A percentile compares a stretch with the other conserved stretches of the same genome.
Conservation (phyloP, 768 basidiomycete species). For the Boletus vermiculosoides region DNA sequence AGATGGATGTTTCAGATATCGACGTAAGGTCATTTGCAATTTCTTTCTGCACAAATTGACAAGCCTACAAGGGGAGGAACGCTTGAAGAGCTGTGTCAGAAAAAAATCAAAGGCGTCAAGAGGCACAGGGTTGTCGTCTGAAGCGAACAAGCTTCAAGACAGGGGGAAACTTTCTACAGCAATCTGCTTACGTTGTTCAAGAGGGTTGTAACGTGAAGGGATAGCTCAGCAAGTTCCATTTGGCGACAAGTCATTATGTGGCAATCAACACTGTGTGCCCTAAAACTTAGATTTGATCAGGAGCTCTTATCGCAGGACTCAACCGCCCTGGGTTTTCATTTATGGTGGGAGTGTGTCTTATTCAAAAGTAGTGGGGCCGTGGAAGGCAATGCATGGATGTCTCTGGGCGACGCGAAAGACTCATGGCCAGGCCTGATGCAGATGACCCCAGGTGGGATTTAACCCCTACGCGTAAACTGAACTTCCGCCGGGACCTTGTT, state of each 20-base stretch:
- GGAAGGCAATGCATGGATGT: background rate
- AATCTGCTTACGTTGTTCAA: slow-evolving; percentile 6
- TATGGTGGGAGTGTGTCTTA: background rate
- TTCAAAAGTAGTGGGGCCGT: background rate
- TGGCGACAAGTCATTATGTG: background rate
- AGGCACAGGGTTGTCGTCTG: slow-evolving; percentile 4
- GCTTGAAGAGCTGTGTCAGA: background rate
- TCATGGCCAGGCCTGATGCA: background rate
- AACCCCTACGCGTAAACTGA: background rate
- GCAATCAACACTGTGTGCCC: slow-evolving; percentile 4
- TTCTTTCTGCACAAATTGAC: background rate
- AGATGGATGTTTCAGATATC: background rate
- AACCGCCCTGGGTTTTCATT: slow-evolving; percentile 9
- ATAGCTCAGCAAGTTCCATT: background rate
- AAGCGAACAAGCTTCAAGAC: background rate
- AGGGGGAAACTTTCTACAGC: slow-evolving; percentile 1
- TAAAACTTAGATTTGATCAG: slow-evolving; percentile 13
- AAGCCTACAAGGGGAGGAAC: background rate
- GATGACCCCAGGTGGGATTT: background rate
- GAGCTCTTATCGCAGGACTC: slow-evolving; percentile 9
- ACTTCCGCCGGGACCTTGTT: background rate
- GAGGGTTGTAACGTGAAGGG: slow-evolving; percentile 6
- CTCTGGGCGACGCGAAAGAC: background rate
- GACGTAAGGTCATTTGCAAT: background rate
- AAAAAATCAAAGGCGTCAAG: background rate